Base-by-base conservation (phyloP, 345 rosid genomes). In the Arabidopsis arenosa region DNA sequence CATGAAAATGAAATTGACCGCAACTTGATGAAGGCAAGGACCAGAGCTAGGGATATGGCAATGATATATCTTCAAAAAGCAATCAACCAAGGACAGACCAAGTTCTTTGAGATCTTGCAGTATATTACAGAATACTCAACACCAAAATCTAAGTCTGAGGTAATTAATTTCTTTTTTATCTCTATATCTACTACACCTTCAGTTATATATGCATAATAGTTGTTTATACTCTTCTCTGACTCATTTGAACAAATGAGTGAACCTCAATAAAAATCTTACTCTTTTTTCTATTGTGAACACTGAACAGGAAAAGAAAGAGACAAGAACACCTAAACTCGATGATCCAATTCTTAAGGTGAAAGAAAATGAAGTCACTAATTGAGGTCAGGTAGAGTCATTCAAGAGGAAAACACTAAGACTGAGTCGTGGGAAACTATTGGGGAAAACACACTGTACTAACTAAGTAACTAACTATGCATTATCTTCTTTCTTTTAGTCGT, bases 1-100 rank as follows among this genome's bases (percentile, higher is more conserved):
- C 91, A 91, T 63, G 95, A 87, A 82, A 78, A 66, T 26, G 87
- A 82, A 26, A 87, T 91, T 13, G 93, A 89, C 67, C 80, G 77
- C 10, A 83, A 65, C 74, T 73, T 91, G 76, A 28, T 84, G 43
- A 90, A 87, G 67, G 54, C 84, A 68, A 86, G 68, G 76, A 73
- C 65, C 2, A 84, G 72, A 77, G 90, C 84, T 13, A 83, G 82
- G 37, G 84, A 84, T 40, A 77, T 83, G 36, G 82, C 79, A 33
- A 65, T 79, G 68, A 23, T 77, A 7, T 61, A 77, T 66, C 78
- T 90, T 79, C 82, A 85, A 64, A 84, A 75, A 60, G 93, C 84
- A 41, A 74, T 82, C 12, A 72, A 69, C 66, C 83, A 85, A 55
- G 87, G 88, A 32, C 93, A 85, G 14, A 59, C 81, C 5, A 82